Evolutionary conservation across 495 filamentous ascomycete species (phyloP).

Genomic region (Cairneyella variabilis): DNA sequence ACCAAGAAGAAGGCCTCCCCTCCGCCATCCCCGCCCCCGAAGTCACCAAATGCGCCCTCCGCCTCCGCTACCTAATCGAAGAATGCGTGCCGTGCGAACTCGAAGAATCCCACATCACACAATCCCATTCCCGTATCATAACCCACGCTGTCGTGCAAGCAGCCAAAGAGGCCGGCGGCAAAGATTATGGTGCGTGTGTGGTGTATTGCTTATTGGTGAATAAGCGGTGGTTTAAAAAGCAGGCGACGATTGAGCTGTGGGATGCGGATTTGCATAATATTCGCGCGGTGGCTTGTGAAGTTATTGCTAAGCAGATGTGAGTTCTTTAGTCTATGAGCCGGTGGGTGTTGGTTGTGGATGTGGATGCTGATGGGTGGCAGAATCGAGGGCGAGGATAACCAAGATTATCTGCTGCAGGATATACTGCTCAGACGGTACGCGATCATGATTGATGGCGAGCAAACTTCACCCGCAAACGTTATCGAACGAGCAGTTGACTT

Average conservation of each 20-base stretch:
- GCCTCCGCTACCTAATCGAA: constrained; percentile 88
- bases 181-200: constrained; percentile 71
- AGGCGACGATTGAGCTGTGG: constrained; percentile 80
- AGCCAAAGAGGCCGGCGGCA: constrained; percentile 74
- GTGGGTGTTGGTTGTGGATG: neutral
- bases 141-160: constrained; percentile 73
- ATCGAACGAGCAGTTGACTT: constrained; percentile 90
- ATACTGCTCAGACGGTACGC: constrained; percentile 90
- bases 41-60: constrained; percentile 84
- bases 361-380: constrained; percentile 29
- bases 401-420: constrained; percentile 69
- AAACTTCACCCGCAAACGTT: constrained; percentile 75
- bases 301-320: constrained; percentile 87
- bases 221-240: constrained; percentile 84
- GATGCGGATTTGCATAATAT: constrained; percentile 80
- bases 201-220: constrained; percentile 77
- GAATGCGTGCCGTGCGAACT: constrained; percentile 85
- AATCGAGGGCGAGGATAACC: constrained; percentile 80
- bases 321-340: constrained; percentile 8
- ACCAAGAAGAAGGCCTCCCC: constrained; percentile 44
- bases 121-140: constrained; percentile 79
- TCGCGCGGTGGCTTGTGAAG: constrained; percentile 81
- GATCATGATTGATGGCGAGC: constrained; percentile 65
- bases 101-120: constrained; percentile 64
- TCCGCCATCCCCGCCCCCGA: constrained; percentile 63